A percentile compares a stretch with the other conserved stretches of the same genome.
These are phyloP conservation scores for Pulveroboletus sp. DNA, from an alignment of 768 basidiomycete species.

Conservation along the genomic window DNA sequence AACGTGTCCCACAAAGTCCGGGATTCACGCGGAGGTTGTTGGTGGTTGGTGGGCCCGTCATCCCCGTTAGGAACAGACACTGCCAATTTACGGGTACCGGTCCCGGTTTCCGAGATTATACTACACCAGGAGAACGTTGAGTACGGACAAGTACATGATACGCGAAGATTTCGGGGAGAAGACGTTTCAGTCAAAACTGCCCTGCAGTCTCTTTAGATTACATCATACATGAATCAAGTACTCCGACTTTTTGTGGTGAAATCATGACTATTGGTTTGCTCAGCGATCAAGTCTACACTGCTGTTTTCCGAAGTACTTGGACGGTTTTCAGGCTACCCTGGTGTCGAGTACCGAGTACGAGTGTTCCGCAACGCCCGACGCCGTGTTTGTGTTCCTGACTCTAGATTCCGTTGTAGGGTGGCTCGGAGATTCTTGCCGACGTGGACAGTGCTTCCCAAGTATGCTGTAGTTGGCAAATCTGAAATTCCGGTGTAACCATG, in stretches of 20 bases:
- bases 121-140: not conserved
- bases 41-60: too few species aligned
- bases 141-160: not conserved
- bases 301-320: too few species aligned
- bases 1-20: too few species aligned
- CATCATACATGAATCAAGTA: not conserved
- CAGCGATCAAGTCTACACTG: not conserved
- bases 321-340: not conserved
- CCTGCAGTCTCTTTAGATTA: too few species aligned
- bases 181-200: not conserved
- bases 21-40: too few species aligned
- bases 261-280: too few species aligned
- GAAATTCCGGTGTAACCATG: not conserved
- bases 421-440: not conserved
- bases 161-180: not conserved
- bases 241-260: too few species aligned
- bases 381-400: not conserved
- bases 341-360: not conserved
- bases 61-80: too few species aligned
- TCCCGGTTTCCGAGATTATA: not conserved
- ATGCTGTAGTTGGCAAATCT: not conserved
- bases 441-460: not conserved
- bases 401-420: not conserved
- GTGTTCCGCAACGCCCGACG: too few species aligned
- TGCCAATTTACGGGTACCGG: not conserved